Evolutionary conservation across 345 rosid genomes (phyloP), one percentile per base, ranked within the genome.

Genomic region (Limnanthes douglasii): DNA sequence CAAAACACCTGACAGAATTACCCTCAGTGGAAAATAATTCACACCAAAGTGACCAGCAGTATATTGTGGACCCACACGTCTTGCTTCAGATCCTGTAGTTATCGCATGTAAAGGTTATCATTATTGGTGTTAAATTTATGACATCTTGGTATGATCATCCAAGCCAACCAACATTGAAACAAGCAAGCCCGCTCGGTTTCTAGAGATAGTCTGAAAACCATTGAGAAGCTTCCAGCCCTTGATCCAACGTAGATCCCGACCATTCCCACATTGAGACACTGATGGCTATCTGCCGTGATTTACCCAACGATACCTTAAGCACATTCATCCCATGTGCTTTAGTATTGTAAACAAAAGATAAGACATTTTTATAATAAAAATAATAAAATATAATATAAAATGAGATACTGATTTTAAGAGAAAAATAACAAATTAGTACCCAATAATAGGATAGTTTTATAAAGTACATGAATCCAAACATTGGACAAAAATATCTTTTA

Each of bases 231-330:
- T 71, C 83, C 10, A 56, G 70, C 39, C 95, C 97, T 57, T 88
- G 93, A 59, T 88, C 97, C 38, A 78, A 40, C 0, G 97, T 86
- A 2, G 93, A 67, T 38, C 97, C 97, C 28, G 69, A 75, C 95
- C 95, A 88, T 45, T 82, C 95, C 97, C 95, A 78, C 5, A 82
- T 69, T 0, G 95, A 78, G 70, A 88, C 61, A 51, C 76, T 72
- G 48, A 65, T 51, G 2, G 72, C 36, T 43, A 54, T 48, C 31
- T 46, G 41, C 0, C 20, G 22, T 2, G 75, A 78, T 50, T 49
- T 69, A 22, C 65, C 59, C 41, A 82, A 38, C 7, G 93, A 53
- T 34, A 88, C 51, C 59, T 54, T 69, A 48, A 82, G 93, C 27
- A 30, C 48, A 40, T 53, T 57, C 94, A 82, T 82, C 37, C 80